These are phyloP conservation scores for Ambrosia hybrid DNA, from an alignment of 140 eudicot species.

Conservation along the genomic window DNA sequence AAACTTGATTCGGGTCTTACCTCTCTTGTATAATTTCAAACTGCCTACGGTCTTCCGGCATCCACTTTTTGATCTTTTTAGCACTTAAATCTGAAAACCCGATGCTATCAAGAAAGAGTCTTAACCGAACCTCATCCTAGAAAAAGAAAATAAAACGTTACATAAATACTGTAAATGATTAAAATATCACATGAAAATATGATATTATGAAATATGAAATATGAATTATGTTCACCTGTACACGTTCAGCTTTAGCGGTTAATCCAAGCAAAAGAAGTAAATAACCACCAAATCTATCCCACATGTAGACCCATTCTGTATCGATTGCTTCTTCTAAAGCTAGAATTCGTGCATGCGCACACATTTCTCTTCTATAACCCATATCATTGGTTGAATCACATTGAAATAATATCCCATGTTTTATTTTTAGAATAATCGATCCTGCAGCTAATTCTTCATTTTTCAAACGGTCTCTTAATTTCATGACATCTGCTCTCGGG, in stretches of 20 bases:
- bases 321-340: constrained; percentile 99
- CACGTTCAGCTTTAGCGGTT: constrained; percentile 98
- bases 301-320: constrained; percentile 99
- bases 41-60: constrained; percentile 98
- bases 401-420: constrained; percentile 52
- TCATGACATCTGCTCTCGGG: constrained; percentile 96
- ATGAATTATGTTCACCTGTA: constrained; percentile 60
- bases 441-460: constrained; percentile 97
- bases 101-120: constrained; percentile 97
- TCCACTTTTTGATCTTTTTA: constrained; percentile 91
- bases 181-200: background rate
- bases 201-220: background rate
- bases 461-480: constrained; percentile 87
- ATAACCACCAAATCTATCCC: constrained; percentile 99
- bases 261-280: constrained; percentile 91
- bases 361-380: constrained; percentile 86
- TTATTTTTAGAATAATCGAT: constrained; percentile 56
- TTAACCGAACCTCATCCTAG: constrained; percentile 96
- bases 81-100: constrained; percentile 97
- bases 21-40: constrained; percentile 98
- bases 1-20: constrained; percentile 27
- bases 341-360: constrained; percentile 98
- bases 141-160: constrained; percentile 17
- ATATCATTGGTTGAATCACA: constrained; percentile 61
- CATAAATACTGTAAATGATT: background rate